Conservation (phyloP, 75 land plant species). For the Picea glauca region DNA sequence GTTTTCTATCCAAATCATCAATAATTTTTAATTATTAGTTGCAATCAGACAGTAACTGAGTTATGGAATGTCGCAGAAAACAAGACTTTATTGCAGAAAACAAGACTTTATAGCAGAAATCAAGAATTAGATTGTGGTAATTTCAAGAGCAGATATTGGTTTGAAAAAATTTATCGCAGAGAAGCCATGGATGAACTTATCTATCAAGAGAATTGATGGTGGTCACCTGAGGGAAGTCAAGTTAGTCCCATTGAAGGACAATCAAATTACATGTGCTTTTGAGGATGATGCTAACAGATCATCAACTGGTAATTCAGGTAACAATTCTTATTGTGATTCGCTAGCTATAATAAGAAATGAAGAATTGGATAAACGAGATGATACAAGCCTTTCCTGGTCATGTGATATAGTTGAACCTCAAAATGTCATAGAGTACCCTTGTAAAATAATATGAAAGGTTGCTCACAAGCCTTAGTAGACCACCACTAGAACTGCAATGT, state of each 20-base stretch:
- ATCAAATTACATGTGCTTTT: conserved; percentile 14
- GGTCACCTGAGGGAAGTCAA: conserved; percentile 34
- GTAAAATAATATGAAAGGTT: conserved; percentile 39
- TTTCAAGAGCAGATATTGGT: too few species aligned
- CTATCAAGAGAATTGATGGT: conserved; percentile 22
- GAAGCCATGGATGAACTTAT: background rate
- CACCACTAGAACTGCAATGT: conserved; percentile 38
- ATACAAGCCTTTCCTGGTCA: conserved; percentile 10
- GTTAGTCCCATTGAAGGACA: conserved; percentile 41
- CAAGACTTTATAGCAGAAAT: too few species aligned
- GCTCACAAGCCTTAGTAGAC: conserved; percentile 33
- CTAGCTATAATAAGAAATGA: conserved; percentile 9
- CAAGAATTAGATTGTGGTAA: too few species aligned
- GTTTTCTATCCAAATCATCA: too few species aligned
- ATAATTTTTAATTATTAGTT: too few species aligned
- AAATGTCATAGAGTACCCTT: conserved; percentile 15
- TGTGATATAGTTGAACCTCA: conserved; percentile 13
- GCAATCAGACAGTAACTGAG: too few species aligned
- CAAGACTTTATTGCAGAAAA: too few species aligned
- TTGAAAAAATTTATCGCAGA: too few species aligned
- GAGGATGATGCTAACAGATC: conserved; percentile 25
- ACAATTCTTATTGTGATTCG: conserved; percentile 28
- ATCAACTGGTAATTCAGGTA: conserved; percentile 22
- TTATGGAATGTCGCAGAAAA: too few species aligned
- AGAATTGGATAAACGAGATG: background rate